Conservation (phyloP, 371 early-diverging fungal genomes). For the Umbelopsis sp. region DNA sequence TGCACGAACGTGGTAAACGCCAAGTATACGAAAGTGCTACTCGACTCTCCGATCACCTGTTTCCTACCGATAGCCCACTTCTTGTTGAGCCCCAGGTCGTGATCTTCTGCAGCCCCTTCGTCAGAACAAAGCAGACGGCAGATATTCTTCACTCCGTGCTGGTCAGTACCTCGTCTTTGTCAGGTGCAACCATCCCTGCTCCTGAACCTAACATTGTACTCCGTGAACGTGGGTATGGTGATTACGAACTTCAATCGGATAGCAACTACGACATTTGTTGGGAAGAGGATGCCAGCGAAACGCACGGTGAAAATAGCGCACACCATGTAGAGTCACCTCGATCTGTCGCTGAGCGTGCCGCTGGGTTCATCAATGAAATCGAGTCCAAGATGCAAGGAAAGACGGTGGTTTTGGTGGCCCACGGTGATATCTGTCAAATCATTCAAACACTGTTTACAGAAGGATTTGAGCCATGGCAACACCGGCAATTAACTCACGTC, state of each 20-base stretch:
- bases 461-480: conserved; percentile 43
- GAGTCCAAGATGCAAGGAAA: conserved; percentile 45
- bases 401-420: conserved; percentile 46
- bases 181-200: conserved; percentile 21
- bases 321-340: conserved; percentile 42
- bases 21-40: conserved; percentile 49
- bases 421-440: conserved; percentile 55
- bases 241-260: conserved; percentile 47
- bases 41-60: conserved; percentile 36
- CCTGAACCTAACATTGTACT: conserved; percentile 34
- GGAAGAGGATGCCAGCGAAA: conserved; percentile 37
- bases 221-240: conserved; percentile 49
- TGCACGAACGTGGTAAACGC: conserved; percentile 44
- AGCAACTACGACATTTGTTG: conserved; percentile 43
- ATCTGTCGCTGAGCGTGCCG: conserved; percentile 43
- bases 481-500: conserved; percentile 47
- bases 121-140: conserved; percentile 49
- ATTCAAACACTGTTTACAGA: conserved; percentile 39
- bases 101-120: conserved; percentile 53
- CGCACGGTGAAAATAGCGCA: conserved; percentile 46
- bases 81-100: conserved; percentile 29
- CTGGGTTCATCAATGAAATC: conserved; percentile 43
- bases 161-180: conserved; percentile 30
- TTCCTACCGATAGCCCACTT: conserved; percentile 23
- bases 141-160: conserved; percentile 41